Percentiles rank a stretch among this genome's conserved stretches.
These are phyloP conservation scores for Ochetophila trinervis DNA, from an alignment of 306 rosid genomes.

Conservation along the genomic window DNA sequence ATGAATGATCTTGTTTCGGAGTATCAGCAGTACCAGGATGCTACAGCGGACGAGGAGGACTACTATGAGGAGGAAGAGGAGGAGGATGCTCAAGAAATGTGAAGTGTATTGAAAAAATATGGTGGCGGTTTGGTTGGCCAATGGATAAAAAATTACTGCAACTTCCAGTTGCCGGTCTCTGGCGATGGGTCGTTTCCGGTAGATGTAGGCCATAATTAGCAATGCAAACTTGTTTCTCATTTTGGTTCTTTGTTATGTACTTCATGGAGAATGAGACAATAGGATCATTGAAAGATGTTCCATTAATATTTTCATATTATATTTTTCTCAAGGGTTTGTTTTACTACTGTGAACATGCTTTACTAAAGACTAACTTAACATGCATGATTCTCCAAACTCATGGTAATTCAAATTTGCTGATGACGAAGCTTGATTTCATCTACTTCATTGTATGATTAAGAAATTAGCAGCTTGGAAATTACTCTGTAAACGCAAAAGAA, in stretches of 20 bases:
- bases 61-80: slow-evolving; percentile 60
- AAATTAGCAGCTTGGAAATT: too few relatives aligned
- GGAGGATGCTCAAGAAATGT: slow-evolving; percentile 35
- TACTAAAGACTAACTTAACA: too few relatives aligned
- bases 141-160: slow-evolving; percentile 31
- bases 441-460: too few relatives aligned
- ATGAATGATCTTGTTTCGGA: slow-evolving; percentile 74
- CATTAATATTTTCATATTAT: not conserved
- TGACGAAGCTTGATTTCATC: too few relatives aligned
- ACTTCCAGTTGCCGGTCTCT: slow-evolving; percentile 60
- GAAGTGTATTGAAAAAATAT: not conserved
- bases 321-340: not conserved
- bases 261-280: not conserved
- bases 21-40: slow-evolving; percentile 82
- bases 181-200: slow-evolving; percentile 21
- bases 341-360: not conserved
- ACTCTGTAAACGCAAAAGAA: too few relatives aligned
- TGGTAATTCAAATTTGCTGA: too few relatives aligned
- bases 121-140: not conserved
- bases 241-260: slow-evolving; percentile 23
- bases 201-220: slow-evolving; percentile 22
- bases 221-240: slow-evolving; percentile 3
- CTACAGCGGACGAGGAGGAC: slow-evolving; percentile 73
- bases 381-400: too few relatives aligned
- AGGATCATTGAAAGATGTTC: not conserved